These are phyloP conservation scores for Mycena amicta DNA, from an alignment of 768 basidiomycete species.

Conservation along the genomic window DNA sequence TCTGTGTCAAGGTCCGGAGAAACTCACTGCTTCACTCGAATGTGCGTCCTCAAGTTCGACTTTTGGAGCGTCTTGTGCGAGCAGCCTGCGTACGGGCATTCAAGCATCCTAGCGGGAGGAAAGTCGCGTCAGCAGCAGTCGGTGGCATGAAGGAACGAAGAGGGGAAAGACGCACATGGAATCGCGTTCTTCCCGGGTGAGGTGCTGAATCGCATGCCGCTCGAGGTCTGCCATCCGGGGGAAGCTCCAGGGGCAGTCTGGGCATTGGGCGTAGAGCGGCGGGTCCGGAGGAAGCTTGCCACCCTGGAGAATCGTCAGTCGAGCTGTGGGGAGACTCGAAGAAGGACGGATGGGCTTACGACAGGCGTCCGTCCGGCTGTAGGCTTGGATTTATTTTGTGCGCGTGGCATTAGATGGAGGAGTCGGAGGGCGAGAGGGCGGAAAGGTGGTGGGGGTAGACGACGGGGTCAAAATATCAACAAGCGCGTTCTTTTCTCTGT, in stretches of 20 bases:
- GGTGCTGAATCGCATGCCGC: neutral
- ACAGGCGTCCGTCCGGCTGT: no score
- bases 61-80: neutral
- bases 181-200: neutral
- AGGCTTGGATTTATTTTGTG: no score
- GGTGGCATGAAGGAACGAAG: no score
- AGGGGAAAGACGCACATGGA: neutral
- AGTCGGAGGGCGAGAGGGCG: no score
- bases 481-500: no score
- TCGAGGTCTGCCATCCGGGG: neutral
- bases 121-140: no score
- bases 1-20: neutral
- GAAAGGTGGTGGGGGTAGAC: no score
- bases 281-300: neutral
- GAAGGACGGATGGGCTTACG: no score
- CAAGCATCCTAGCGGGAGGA: neutral
- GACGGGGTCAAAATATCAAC: no score
- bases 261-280: neutral
- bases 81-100: neutral
- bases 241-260: neutral
- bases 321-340: no score
- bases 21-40: conserved; percentile 1
- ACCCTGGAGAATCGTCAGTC: no score
- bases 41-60: neutral
- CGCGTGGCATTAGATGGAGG: no score